Evolutionary conservation across 768 basidiomycete species (phyloP).

Genomic region (Boletus vermiculosoides): DNA sequence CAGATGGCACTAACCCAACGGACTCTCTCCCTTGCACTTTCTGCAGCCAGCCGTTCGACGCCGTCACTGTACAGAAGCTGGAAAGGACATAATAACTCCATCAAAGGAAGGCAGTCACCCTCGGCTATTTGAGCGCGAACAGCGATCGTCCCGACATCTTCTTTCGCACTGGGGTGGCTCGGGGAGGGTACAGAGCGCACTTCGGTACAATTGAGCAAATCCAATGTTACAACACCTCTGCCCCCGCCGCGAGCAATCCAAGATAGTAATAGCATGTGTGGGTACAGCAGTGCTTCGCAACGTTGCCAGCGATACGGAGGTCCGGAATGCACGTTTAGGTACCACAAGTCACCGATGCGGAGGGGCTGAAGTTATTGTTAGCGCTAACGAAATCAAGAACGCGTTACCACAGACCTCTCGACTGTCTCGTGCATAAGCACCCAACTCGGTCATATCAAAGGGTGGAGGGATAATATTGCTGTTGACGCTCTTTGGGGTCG

Average conservation of each 20-base stretch:
- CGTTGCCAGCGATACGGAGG: slow-evolving; percentile 80
- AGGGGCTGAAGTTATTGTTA: slow-evolving; percentile 58
- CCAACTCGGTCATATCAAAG: slow-evolving; percentile 48
- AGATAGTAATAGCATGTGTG: slow-evolving; percentile 78
- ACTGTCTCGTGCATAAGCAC: slow-evolving; percentile 39
- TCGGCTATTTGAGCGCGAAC: slow-evolving; percentile 57
- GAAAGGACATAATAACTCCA: slow-evolving; percentile 84
- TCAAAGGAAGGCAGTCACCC: slow-evolving; percentile 46
- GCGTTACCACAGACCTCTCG: slow-evolving; percentile 40
- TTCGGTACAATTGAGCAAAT: slow-evolving; percentile 82
- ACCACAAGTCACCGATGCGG: slow-evolving; percentile 85
- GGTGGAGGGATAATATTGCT: slow-evolving; percentile 42
- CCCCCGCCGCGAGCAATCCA: slow-evolving; percentile 87
- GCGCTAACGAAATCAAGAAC: background rate
- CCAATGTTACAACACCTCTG: slow-evolving; percentile 81
- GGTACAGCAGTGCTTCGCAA: slow-evolving; percentile 79
- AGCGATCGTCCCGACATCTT: slow-evolving; percentile 86
- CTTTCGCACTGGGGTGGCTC: slow-evolving; percentile 73
- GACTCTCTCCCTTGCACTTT: slow-evolving; percentile 81
- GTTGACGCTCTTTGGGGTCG: slow-evolving; percentile 30
- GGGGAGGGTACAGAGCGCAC: slow-evolving; percentile 83
- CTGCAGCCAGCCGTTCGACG: slow-evolving; percentile 84
- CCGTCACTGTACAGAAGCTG: slow-evolving; percentile 90
- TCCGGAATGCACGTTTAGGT: slow-evolving; percentile 85
- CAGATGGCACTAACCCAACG: slow-evolving; percentile 91